Evolutionary conservation across 2,329 filamentous ascomycete genomes (phyloP).

Genomic region (Stemphylium vesicarium): DNA sequence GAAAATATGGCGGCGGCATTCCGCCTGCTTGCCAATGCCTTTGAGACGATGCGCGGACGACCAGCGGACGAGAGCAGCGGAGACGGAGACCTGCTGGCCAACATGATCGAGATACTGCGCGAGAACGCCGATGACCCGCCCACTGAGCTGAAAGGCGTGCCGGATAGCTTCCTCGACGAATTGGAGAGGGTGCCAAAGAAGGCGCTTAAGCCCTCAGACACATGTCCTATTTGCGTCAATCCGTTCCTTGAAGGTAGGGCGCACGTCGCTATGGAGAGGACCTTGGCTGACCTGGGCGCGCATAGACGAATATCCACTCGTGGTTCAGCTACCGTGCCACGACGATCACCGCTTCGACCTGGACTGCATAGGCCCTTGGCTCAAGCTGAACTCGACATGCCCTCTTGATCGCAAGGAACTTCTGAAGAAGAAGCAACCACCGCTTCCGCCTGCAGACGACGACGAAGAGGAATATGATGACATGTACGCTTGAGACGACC

Average conservation of each 20-base stretch:
- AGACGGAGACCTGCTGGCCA: slow-evolving; percentile 55
- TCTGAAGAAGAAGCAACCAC: slow-evolving; percentile 58
- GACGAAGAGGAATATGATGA: slow-evolving; percentile 60
- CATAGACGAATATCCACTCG: slow-evolving; percentile 64
- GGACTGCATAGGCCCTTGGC: slow-evolving; percentile 69
- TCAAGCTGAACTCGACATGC: slow-evolving; percentile 68
- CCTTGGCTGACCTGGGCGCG: slow-evolving; percentile 25
- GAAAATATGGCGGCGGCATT: slow-evolving; percentile 66
- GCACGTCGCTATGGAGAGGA: neutral
- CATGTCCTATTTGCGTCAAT: slow-evolving; percentile 66
- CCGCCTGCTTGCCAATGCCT: slow-evolving; percentile 65
- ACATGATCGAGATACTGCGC: slow-evolving; percentile 63
- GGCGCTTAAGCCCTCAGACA: slow-evolving; percentile 59
- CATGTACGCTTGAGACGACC: slow-evolving; percentile 52
- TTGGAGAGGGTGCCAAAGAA: slow-evolving; percentile 65
- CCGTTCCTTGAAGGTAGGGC: slow-evolving; percentile 64
- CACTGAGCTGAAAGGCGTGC: slow-evolving; percentile 65
- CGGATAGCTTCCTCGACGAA: slow-evolving; percentile 66
- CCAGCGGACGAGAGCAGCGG: slow-evolving; percentile 37
- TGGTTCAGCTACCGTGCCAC: slow-evolving; percentile 68
- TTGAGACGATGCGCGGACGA: slow-evolving; percentile 62
- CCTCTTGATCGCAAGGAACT: slow-evolving; percentile 67
- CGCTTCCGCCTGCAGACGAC: slow-evolving; percentile 55
- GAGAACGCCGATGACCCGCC: slow-evolving; percentile 65
- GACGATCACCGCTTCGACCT: slow-evolving; percentile 68